Evolutionary conservation across 352 stramenopile species (phyloP).

Genomic region (Thalassiosira sp.): DNA sequence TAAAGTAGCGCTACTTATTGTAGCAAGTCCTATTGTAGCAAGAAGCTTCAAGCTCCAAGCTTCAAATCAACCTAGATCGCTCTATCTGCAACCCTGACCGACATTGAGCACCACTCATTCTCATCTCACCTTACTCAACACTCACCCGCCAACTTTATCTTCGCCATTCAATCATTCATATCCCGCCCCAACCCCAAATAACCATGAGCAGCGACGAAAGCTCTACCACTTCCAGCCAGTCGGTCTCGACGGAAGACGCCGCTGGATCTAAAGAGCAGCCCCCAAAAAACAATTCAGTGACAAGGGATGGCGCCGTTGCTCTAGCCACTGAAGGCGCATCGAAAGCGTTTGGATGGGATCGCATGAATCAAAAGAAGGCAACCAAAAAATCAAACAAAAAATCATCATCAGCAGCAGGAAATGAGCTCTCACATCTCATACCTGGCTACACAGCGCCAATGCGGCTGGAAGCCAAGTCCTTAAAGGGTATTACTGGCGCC

Average conservation of each 20-base stretch:
- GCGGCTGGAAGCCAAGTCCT: slow-evolving; percentile 52
- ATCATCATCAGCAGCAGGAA: slow-evolving; percentile 31
- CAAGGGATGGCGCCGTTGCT: not conserved
- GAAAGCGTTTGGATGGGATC: no score
- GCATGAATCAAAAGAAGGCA: no score
- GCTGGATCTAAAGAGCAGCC: not conserved
- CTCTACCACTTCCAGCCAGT: not conserved
- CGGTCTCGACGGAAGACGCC: not conserved
- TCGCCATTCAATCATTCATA: not conserved
- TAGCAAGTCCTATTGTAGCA: no score
- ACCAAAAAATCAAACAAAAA: slow-evolving; percentile 5
- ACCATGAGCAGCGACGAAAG: not conserved
- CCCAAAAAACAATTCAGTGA: not conserved
- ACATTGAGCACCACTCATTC: not conserved
- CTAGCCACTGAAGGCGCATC: not conserved
- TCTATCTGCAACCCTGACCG: not conserved
- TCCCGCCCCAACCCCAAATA: not conserved
- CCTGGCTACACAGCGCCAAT: slow-evolving; percentile 75
- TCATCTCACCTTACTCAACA: not conserved
- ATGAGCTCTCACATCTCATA: slow-evolving; percentile 72
- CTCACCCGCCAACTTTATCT: no score
- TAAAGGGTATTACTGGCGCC: slow-evolving; percentile 30
- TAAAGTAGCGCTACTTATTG: no score
- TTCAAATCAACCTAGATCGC: no score
- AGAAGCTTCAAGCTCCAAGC: no score